Evolutionary conservation across 768 basidiomycete genomes (phyloP).

Genomic region (Termitomyces sp.): DNA sequence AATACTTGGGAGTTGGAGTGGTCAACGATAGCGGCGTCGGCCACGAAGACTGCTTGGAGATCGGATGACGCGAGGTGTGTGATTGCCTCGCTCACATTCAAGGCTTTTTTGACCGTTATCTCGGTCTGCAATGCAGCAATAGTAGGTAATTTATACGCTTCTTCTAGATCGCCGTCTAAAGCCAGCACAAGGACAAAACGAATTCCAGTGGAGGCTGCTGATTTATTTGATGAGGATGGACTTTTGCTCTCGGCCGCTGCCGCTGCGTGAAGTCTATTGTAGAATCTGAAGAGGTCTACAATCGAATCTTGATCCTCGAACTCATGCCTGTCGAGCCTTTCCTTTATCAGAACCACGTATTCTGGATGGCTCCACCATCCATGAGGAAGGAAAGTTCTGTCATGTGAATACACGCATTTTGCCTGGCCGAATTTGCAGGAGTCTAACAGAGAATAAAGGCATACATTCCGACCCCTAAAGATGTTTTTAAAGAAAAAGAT

Average conservation of each 20-base stretch:
- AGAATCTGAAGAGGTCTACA: not conserved
- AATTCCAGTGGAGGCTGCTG: not conserved
- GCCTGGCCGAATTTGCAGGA: conserved; percentile 29
- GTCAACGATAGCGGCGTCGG: conserved; percentile 29
- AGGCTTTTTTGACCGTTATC: conserved; percentile 17
- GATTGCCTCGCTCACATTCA: conserved; percentile 16
- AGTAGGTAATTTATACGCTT: conserved; percentile 21
- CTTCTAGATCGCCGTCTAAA: conserved; percentile 19
- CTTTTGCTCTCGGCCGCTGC: not conserved
- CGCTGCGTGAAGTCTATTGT: not conserved
- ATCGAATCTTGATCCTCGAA: not conserved
- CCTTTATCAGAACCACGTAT: not conserved
- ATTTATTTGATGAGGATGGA: not conserved
- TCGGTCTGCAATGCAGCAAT: conserved; percentile 22
- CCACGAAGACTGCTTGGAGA: conserved; percentile 29
- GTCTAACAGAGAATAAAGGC: conserved; percentile 30
- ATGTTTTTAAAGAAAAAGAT: not conserved
- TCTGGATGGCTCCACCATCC: conserved; percentile 40
- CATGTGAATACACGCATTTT: conserved; percentile 47
- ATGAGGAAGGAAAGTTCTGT: conserved; percentile 35
- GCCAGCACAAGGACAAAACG: conserved; percentile 26
- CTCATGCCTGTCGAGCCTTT: not conserved
- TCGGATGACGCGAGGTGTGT: conserved; percentile 21
- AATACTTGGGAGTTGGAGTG: conserved; percentile 18
- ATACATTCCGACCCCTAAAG: conserved; percentile 26